phyloP scores from a whole-genome alignment of 495 filamentous ascomycete species.

The Penicillium maclennaniae region DNA sequence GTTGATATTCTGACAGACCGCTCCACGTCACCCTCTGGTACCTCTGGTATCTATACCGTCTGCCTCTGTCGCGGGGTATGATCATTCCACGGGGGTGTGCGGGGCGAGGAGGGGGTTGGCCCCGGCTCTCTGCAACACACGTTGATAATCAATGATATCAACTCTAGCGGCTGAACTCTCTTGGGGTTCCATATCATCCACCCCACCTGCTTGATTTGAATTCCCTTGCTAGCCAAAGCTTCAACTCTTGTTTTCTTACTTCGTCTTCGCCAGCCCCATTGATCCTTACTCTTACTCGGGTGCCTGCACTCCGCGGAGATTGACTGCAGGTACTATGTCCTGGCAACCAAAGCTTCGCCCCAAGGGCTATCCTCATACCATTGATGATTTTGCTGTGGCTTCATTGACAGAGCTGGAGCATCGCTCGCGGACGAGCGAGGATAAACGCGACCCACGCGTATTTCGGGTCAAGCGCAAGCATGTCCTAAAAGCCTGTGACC shows the following conservation, averaged over 20 bases:
- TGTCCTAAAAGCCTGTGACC: slow-evolving; percentile 47
- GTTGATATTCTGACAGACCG: slow-evolving; percentile 23
- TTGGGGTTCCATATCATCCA: slow-evolving; percentile 17
- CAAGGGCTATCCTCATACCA: slow-evolving; percentile 40
- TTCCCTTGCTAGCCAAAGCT: slow-evolving; percentile 13
- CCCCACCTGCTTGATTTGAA: slow-evolving; percentile 22
- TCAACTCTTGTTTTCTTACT: background rate
- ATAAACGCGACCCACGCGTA: slow-evolving; percentile 43
- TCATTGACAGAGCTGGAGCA: slow-evolving; percentile 34
- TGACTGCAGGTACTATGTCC: slow-evolving; percentile 27
- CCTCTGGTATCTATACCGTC: slow-evolving; percentile 12
- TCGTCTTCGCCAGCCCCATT: background rate
- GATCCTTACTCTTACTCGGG: background rate
- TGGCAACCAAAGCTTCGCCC: slow-evolving; percentile 44
- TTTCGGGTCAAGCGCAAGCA: slow-evolving; percentile 51
- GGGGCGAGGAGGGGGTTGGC: slow-evolving; percentile 10
- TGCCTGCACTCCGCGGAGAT: background rate
- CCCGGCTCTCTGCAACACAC: slow-evolving; percentile 12
- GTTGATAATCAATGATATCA: slow-evolving; percentile 19
- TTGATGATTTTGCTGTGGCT: slow-evolving; percentile 34
- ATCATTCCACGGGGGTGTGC: slow-evolving; percentile 4
- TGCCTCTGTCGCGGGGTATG: slow-evolving; percentile 1
- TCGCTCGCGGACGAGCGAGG: slow-evolving; percentile 29
- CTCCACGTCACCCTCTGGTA: slow-evolving; percentile 21
- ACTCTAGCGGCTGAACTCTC: slow-evolving; percentile 15